These are phyloP conservation scores for Leptosphaerulina australis DNA, from an alignment of 2,329 filamentous ascomycete genomes.

Conservation along the genomic window DNA sequence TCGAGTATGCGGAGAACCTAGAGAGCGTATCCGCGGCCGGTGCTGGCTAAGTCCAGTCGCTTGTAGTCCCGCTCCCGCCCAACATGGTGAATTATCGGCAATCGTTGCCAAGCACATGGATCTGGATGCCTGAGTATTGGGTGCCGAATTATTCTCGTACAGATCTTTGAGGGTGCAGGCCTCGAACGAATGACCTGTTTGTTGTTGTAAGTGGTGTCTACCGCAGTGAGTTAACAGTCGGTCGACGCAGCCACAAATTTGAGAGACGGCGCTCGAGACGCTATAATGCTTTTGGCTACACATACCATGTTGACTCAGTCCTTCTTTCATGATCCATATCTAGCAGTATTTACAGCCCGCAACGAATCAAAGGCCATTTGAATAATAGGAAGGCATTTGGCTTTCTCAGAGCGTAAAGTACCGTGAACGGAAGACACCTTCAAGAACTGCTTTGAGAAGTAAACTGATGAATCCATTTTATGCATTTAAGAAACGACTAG, in stretches of 20 bases:
- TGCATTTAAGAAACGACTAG: background rate
- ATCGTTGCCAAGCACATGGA: conserved; percentile 1
- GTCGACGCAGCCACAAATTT: background rate
- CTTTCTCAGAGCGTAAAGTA: too few species aligned
- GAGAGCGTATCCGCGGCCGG: conserved; percentile 17
- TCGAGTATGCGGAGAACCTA: background rate
- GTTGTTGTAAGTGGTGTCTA: background rate
- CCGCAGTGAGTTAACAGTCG: background rate
- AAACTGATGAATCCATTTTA: too few species aligned
- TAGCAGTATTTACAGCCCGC: too few species aligned
- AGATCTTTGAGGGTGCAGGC: background rate
- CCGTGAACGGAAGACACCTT: too few species aligned
- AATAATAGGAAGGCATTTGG: too few species aligned
- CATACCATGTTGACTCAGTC: background rate
- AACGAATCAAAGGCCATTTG: too few species aligned
- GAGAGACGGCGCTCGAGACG: background rate
- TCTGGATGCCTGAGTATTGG: background rate
- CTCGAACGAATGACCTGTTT: background rate
- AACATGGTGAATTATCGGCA: background rate
- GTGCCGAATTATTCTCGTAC: conserved; percentile 8
- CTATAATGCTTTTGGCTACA: background rate
- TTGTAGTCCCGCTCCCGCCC: background rate
- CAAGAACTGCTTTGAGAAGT: too few species aligned
- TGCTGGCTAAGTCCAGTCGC: conserved; percentile 1
- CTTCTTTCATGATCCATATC: too few species aligned